phyloP scores from a whole-genome alignment of 306 rosid species.

The Cercis canadensis region DNA sequence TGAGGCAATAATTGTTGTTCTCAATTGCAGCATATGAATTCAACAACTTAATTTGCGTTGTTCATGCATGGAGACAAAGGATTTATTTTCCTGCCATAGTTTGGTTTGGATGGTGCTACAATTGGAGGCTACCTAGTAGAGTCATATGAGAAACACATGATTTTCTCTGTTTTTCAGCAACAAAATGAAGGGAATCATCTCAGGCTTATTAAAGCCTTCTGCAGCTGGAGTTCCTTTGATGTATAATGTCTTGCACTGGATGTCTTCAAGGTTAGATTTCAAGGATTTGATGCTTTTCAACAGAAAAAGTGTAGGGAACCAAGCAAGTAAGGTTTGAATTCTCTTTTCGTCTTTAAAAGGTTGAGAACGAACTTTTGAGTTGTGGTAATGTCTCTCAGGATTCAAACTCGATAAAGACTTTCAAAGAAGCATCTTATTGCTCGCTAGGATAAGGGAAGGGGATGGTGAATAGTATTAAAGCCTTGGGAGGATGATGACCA shows the following conservation, averaged over 20 bases:
- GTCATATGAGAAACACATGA: too few relatives aligned
- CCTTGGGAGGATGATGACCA: conserved; percentile 21
- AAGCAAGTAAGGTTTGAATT: conserved; percentile 25
- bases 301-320: not conserved
- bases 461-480: conserved; percentile 40
- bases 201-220: conserved; percentile 27
- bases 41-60: too few relatives aligned
- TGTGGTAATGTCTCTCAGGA: conserved; percentile 38
- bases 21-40: too few relatives aligned
- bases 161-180: conserved; percentile 27
- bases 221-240: conserved; percentile 31
- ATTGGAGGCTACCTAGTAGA: too few relatives aligned
- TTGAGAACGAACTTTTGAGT: conserved; percentile 32
- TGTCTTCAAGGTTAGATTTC: conserved; percentile 5
- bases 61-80: too few relatives aligned
- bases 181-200: conserved; percentile 55
- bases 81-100: too few relatives aligned
- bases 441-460: conserved; percentile 34
- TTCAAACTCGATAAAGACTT: conserved; percentile 43
- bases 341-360: conserved; percentile 20
- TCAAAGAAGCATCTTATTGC: conserved; percentile 51
- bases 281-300: conserved; percentile 15
- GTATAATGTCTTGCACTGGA: conserved; percentile 20
- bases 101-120: too few relatives aligned
- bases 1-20: too few relatives aligned